phyloP scores from a whole-genome alignment of 352 stramenopile genomes.

The Pythium biforme region DNA sequence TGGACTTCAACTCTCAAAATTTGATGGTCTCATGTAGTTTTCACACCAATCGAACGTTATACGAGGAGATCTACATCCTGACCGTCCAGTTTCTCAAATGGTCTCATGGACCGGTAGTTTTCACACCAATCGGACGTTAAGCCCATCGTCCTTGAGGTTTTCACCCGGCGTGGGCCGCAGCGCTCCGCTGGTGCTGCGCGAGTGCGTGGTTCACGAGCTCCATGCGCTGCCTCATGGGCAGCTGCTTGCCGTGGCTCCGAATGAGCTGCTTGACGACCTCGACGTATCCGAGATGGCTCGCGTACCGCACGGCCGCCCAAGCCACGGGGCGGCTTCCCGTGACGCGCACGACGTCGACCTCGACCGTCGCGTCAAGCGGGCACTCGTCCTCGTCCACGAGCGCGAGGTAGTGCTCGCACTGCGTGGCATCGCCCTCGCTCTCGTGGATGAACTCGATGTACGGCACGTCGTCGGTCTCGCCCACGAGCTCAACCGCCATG shows the following conservation, averaged over 20 bases:
- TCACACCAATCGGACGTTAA: too few relatives aligned
- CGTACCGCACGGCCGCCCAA: slow-evolving; percentile 8
- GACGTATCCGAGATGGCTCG: slow-evolving; percentile 14
- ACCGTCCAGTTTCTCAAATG: too few relatives aligned
- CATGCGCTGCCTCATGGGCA: slow-evolving; percentile 8
- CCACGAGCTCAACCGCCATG: slow-evolving; percentile 8
- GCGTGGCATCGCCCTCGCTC: slow-evolving; percentile 9
- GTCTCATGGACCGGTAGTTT: too few relatives aligned
- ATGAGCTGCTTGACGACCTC: slow-evolving; percentile 13
- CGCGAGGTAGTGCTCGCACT: slow-evolving; percentile 8
- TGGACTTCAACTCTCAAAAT: too few relatives aligned
- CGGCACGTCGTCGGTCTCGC: slow-evolving; percentile 9
- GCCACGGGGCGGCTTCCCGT: not conserved
- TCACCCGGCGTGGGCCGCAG: slow-evolving; percentile 2
- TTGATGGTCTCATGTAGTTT: too few relatives aligned
- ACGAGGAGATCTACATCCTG: too few relatives aligned
- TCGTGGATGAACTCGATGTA: slow-evolving; percentile 13
- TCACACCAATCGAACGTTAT: too few relatives aligned
- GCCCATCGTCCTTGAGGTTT: too few relatives aligned
- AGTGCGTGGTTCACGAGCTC: slow-evolving; percentile 11
- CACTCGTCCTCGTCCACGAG: slow-evolving; percentile 9
- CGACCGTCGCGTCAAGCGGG: not conserved
- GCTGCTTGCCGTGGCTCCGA: slow-evolving; percentile 3
- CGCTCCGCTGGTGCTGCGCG: not conserved
- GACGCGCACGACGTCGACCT: slow-evolving; percentile 12